These are phyloP conservation scores for Primulina tabacum DNA, from an alignment of 257 asterid genomes.

Conservation along the genomic window DNA sequence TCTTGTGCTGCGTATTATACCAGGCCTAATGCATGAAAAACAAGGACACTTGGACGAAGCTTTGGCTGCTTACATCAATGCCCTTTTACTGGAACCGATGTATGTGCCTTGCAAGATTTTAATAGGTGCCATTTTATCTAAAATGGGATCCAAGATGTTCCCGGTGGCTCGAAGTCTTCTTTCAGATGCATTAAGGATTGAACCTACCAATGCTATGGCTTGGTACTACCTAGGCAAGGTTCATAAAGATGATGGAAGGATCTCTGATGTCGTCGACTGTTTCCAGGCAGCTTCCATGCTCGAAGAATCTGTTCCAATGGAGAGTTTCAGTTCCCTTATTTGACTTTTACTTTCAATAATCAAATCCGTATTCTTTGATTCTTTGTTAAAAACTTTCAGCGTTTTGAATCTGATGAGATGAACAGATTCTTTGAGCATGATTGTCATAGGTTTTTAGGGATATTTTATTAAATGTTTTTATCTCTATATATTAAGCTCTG, in stretches of 20 bases:
- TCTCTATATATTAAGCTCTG: no score
- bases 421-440: not conserved
- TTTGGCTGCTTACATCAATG: conserved; percentile 57
- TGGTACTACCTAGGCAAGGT: conserved; percentile 87
- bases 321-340: conserved; percentile 65
- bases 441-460: not conserved
- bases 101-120: conserved; percentile 79
- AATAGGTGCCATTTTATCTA: conserved; percentile 52
- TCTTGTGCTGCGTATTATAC: conserved; percentile 3
- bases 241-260: conserved; percentile 80
- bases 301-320: conserved; percentile 84
- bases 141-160: conserved; percentile 65
- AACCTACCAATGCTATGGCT: conserved; percentile 80
- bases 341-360: conserved; percentile 26
- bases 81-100: conserved; percentile 74
- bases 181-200: conserved; percentile 82
- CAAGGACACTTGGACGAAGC: conserved; percentile 62
- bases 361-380: conserved; percentile 58
- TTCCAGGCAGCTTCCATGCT: conserved; percentile 98
- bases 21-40: conserved; percentile 74
- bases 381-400: conserved; percentile 30
- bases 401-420: not conserved
- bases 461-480: no score
- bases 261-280: conserved; percentile 89
- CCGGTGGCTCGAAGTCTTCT: conserved; percentile 80